Conservation (phyloP, 2,329 filamentous ascomycete species). For the Talaromyces pinophilus region DNA sequence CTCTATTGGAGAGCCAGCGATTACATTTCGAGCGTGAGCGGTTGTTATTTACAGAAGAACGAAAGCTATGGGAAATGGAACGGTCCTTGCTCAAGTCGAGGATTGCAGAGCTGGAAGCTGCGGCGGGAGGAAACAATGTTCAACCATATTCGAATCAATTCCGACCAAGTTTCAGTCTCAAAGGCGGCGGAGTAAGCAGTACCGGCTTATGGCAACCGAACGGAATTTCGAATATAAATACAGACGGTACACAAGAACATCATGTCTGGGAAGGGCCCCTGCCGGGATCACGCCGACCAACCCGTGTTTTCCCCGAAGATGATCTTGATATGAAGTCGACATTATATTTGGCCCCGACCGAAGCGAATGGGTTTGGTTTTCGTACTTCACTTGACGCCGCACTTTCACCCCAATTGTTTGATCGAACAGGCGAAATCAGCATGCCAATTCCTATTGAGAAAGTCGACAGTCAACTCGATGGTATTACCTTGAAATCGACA, state of each 20-base stretch:
- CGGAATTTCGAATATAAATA: not conserved
- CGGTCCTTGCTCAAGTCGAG: constrained; percentile 43
- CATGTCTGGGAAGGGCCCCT: constrained; percentile 50
- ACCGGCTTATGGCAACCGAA: constrained; percentile 12
- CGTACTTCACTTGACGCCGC: constrained; percentile 44
- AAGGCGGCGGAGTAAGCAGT: constrained; percentile 6
- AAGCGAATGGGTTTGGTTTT: constrained; percentile 33
- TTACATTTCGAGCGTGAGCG: constrained; percentile 44
- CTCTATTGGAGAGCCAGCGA: constrained; percentile 43
- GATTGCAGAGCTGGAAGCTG: constrained; percentile 45
- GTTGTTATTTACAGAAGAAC: constrained; percentile 45
- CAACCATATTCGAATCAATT: constrained; percentile 3
- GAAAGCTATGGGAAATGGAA: constrained; percentile 49
- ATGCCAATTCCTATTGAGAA: constrained; percentile 50
- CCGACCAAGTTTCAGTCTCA: constrained; percentile 9
- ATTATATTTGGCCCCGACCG: constrained; percentile 32
- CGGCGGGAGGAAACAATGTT: constrained; percentile 28
- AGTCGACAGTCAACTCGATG: constrained; percentile 49
- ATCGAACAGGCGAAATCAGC: constrained; percentile 34
- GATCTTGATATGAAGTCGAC: constrained; percentile 28
- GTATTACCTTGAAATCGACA: constrained; percentile 51
- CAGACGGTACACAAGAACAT: constrained; percentile 24
- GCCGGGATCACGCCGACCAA: constrained; percentile 38
- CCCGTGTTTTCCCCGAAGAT: constrained; percentile 47
- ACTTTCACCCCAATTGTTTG: constrained; percentile 41